A percentile compares a stretch with the other conserved stretches of the same genome.
Conservation (phyloP, 2,329 filamentous ascomycete genomes). For the Epicoccum sorghinum region DNA sequence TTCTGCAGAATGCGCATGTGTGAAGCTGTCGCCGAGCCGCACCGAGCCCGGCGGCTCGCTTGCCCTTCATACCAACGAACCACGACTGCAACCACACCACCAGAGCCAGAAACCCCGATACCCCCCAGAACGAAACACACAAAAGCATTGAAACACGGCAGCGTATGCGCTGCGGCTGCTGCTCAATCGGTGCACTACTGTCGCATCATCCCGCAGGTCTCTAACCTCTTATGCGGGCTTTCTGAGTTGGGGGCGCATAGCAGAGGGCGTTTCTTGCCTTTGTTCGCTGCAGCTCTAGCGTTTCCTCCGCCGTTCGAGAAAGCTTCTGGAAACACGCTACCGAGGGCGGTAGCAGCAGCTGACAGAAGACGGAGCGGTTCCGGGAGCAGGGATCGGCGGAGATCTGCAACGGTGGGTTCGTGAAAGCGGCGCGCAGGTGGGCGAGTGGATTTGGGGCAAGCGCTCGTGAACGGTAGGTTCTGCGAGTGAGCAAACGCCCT, state of each 20-base stretch:
- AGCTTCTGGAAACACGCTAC: constrained; percentile 15
- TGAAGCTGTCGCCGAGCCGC: not conserved
- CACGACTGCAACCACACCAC: not conserved
- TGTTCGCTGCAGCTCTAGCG: constrained; percentile 9
- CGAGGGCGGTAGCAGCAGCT: not conserved
- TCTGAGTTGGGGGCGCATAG: not conserved
- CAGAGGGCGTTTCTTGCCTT: not conserved
- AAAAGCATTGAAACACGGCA: not conserved
- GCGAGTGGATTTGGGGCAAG: constrained; percentile 6
- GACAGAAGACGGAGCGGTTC: constrained; percentile 1
- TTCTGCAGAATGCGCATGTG: not conserved
- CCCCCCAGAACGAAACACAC: not conserved
- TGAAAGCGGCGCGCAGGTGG: not conserved
- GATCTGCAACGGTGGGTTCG: constrained; percentile 11
- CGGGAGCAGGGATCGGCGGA: constrained; percentile 6
- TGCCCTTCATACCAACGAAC: not conserved
- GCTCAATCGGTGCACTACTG: not conserved
- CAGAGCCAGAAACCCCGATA: too few species aligned
- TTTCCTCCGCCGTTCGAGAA: constrained; percentile 10
- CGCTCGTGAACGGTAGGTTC: constrained; percentile 11
- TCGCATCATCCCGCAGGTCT: constrained; percentile 4
- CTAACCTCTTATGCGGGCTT: not conserved
- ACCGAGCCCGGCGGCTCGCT: not conserved
- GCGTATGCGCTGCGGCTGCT: too few species aligned
- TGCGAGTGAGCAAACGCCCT: constrained; percentile 1